phyloP scores from a whole-genome alignment of 345 rosid species.

The Conringia planisiliqua region DNA sequence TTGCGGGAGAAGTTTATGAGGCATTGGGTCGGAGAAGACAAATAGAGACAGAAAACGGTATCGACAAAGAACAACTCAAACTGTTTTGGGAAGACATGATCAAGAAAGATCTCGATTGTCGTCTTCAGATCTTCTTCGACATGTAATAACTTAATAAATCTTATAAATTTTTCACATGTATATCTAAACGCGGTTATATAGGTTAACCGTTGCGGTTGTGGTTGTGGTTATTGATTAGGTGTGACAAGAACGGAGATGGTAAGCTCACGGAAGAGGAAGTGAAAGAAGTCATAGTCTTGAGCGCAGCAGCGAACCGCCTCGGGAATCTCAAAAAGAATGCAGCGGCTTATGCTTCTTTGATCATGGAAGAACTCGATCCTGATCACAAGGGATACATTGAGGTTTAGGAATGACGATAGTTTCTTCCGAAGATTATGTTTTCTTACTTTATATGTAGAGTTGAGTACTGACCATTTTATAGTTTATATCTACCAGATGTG shows the following conservation, averaged over 20 bases:
- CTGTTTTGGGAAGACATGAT: constrained; percentile 92
- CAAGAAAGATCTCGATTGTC: constrained; percentile 64
- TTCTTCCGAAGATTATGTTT: not conserved
- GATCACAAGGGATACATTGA: constrained; percentile 87
- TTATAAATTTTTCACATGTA: not conserved
- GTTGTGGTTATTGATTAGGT: constrained; percentile 42
- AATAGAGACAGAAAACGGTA: constrained; percentile 48
- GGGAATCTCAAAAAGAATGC: constrained; percentile 72
- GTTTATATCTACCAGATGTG: constrained; percentile 56
- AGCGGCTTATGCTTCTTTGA: constrained; percentile 62
- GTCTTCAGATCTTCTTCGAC: constrained; percentile 93
- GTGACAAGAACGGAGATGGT: constrained; percentile 97
- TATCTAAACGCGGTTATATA: not conserved
- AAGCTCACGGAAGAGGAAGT: constrained; percentile 84
- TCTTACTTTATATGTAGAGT: not conserved
- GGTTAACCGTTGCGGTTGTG: not conserved
- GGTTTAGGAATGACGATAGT: constrained; percentile 35
- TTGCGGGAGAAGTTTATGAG: constrained; percentile 71
- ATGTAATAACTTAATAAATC: constrained; percentile 44
- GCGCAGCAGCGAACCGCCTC: constrained; percentile 87
- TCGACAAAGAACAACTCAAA: constrained; percentile 57
- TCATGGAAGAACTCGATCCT: constrained; percentile 99
- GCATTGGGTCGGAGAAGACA: constrained; percentile 72
- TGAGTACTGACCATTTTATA: not conserved
- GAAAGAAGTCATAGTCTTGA: constrained; percentile 76